Percentiles rank a stretch among this genome's conserved stretches.
Conservation (phyloP, 805 yeast genomes). For the Wickerhamiella lipophila region DNA sequence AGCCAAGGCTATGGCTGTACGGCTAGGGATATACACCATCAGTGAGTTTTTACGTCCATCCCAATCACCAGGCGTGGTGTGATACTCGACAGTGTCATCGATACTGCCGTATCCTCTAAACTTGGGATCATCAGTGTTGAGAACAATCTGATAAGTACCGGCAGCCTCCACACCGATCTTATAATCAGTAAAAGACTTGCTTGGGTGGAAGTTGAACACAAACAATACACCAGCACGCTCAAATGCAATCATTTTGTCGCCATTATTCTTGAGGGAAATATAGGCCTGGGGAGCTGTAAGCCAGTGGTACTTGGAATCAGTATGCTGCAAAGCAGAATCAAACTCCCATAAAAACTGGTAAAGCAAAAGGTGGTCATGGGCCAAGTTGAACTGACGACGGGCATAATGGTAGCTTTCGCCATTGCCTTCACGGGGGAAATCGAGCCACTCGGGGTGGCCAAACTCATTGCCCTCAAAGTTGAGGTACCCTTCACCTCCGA, state of each 20-base stretch:
- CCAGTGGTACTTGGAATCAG: conserved; percentile 63
- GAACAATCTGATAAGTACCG: conserved; percentile 61
- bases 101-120: conserved; percentile 78
- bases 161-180: conserved; percentile 76
- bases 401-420: conserved; percentile 84
- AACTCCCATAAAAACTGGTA: conserved; percentile 69
- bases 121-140: conserved; percentile 56
- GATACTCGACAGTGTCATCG: conserved; percentile 41
- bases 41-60: conserved; percentile 62
- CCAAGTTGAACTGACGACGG: conserved; percentile 82
- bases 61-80: conserved; percentile 70
- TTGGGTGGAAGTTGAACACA: conserved; percentile 82
- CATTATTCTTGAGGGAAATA: conserved; percentile 75
- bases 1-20: conserved; percentile 52
- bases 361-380: conserved; percentile 65
- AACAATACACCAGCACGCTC: conserved; percentile 80
- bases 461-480: conserved; percentile 97
- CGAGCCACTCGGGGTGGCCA: conserved; percentile 99
- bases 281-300: conserved; percentile 64
- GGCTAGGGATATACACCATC: conserved; percentile 69
- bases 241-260: conserved; percentile 76
- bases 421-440: conserved; percentile 87
- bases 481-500: conserved; percentile 96
- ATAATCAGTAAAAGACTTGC: conserved; percentile 70
- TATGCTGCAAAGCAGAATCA: conserved; percentile 71